Percentiles rank a stretch among this genome's conserved stretches.
Evolutionary conservation across 371 early-diverging fungal genomes (phyloP).

Genomic region (Thermomucor indicae-seudaticae): DNA sequence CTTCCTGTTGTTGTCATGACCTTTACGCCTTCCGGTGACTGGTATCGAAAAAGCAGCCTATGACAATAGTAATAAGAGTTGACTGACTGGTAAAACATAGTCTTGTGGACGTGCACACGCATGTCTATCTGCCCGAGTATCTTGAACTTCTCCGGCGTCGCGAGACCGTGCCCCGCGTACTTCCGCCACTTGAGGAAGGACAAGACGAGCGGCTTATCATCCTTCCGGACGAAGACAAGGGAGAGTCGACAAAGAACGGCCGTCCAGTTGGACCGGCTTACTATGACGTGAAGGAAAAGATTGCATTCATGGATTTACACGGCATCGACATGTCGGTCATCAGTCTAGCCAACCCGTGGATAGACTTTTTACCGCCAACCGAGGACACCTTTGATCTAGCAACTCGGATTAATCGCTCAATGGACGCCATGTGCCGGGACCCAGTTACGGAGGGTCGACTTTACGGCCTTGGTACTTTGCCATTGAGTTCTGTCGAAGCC

Average conservation of each 20-base stretch:
- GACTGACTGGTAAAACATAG: too few relatives aligned
- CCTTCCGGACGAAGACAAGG: slow-evolving; percentile 16
- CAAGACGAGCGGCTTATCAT: slow-evolving; percentile 18
- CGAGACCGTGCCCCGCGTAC: slow-evolving; percentile 7
- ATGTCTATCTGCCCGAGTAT: slow-evolving; percentile 17
- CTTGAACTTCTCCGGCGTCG: slow-evolving; percentile 17
- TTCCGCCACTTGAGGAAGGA: slow-evolving; percentile 12
- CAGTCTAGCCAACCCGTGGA: slow-evolving; percentile 20
- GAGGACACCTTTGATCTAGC: slow-evolving; percentile 17
- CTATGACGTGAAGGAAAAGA: slow-evolving; percentile 15
- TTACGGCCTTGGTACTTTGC: slow-evolving; percentile 33
- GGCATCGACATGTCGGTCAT: slow-evolving; percentile 16
- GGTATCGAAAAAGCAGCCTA: too few relatives aligned
- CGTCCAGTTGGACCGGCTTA: slow-evolving; percentile 16
- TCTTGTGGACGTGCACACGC: slow-evolving; percentile 18
- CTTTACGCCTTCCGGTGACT: too few relatives aligned
- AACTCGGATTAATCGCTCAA: slow-evolving; percentile 17
- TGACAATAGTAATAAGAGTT: too few relatives aligned
- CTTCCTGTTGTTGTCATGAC: too few relatives aligned
- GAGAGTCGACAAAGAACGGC: slow-evolving; percentile 12
- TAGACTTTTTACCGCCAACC: slow-evolving; percentile 17
- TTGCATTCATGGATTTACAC: slow-evolving; percentile 19
- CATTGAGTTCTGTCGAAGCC: slow-evolving; percentile 16
- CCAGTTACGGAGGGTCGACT: slow-evolving; percentile 11
- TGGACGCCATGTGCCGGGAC: slow-evolving; percentile 20